phyloP scores from a whole-genome alignment of 1,139 yeast genomes.

The Kodamaea alishanica region DNA sequence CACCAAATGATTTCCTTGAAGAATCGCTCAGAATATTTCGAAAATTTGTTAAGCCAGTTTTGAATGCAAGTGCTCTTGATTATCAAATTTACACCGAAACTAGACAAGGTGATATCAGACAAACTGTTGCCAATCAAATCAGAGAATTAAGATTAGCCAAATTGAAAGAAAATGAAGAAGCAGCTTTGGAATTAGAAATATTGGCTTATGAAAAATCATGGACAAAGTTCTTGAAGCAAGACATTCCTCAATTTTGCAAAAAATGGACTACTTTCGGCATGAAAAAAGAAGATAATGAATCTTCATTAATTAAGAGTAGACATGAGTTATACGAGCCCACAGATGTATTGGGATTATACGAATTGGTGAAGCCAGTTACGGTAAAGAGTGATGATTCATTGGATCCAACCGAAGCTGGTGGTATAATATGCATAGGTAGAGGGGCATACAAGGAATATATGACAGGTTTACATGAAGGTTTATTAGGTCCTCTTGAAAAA shows the following conservation, averaged over 20 bases:
- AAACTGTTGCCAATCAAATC: conserved; percentile 76
- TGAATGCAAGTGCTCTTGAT: conserved; percentile 85
- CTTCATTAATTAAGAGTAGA: conserved; percentile 24
- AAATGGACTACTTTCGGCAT: neutral
- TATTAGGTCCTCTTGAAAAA: conserved; percentile 81
- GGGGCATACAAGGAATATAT: conserved; percentile 94
- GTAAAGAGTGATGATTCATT: conserved; percentile 47
- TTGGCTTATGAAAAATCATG: conserved; percentile 11
- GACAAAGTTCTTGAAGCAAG: conserved; percentile 16
- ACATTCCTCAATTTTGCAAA: conserved; percentile 12
- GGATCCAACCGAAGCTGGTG: conserved; percentile 59
- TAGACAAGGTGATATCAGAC: conserved; percentile 86
- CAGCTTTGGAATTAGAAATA: neutral
- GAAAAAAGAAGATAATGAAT: conserved; percentile 13
- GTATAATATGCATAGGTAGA: conserved; percentile 88
- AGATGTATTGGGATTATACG: conserved; percentile 59
- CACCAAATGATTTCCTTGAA: conserved; percentile 89
- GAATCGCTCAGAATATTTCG: conserved; percentile 72
- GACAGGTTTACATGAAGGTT: conserved; percentile 89
- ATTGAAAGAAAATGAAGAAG: conserved; percentile 9
- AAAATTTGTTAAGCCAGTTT: conserved; percentile 78
- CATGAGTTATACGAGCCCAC: conserved; percentile 47
- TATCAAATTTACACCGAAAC: conserved; percentile 70
- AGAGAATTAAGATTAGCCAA: conserved; percentile 58
- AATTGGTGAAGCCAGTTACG: conserved; percentile 31